Evolutionary conservation across 371 early-diverging fungal genomes (phyloP).

Genomic region (Apophysomyces elegans): DNA sequence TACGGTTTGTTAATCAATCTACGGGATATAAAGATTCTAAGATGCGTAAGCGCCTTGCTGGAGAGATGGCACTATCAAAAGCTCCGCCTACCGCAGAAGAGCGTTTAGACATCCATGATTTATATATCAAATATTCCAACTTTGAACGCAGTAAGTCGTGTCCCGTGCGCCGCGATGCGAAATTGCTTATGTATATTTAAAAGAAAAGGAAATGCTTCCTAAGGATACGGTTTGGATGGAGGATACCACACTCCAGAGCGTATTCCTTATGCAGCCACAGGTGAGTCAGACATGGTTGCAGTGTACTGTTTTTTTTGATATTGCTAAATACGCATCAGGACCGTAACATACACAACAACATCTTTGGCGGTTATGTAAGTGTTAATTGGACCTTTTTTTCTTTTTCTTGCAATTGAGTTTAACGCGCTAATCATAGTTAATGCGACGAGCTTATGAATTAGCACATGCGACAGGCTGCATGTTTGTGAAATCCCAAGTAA

Average conservation of each 20-base stretch:
- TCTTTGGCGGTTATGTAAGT: constrained; percentile 83
- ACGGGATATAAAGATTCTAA: constrained; percentile 52
- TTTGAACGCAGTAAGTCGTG: constrained; percentile 29
- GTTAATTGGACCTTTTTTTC: not conserved
- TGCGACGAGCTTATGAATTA: constrained; percentile 82
- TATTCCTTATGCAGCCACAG: constrained; percentile 79
- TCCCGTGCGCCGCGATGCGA: not conserved
- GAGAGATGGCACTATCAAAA: constrained; percentile 64
- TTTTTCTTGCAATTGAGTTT: not conserved
- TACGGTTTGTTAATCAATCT: not conserved
- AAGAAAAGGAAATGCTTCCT: constrained; percentile 40
- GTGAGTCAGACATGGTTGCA: not conserved
- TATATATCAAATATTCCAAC: constrained; percentile 70
- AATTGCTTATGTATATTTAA: not conserved
- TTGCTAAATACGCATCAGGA: constrained; percentile 33
- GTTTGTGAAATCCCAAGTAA: constrained; percentile 56
- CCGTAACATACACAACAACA: constrained; percentile 90
- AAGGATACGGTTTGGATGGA: constrained; percentile 76
- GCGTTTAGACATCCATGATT: constrained; percentile 77
- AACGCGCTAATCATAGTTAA: constrained; percentile 30
- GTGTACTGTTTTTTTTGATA: not conserved
- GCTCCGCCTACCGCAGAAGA: constrained; percentile 87
- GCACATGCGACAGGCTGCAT: constrained; percentile 77
- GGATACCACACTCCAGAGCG: constrained; percentile 76
- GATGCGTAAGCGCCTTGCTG: constrained; percentile 63